Conservation (phyloP, 2,329 filamentous ascomycete species). For the Alternaria atra region DNA sequence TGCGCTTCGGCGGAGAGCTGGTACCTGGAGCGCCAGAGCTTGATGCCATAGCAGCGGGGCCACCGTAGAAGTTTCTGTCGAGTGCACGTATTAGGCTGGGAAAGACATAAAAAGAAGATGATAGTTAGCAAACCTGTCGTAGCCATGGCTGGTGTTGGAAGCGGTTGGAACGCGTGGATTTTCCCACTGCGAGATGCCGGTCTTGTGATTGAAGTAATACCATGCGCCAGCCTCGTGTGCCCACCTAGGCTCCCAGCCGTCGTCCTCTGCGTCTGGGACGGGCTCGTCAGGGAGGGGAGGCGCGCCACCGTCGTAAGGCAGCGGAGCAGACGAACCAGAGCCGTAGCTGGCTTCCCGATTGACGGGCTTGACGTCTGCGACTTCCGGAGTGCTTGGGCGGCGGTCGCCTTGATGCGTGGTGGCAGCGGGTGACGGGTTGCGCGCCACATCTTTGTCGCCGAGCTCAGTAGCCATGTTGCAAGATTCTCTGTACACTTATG, state of each 20-base stretch:
- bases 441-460: slow-evolving; percentile 19
- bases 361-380: slow-evolving; percentile 12
- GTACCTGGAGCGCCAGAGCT: slow-evolving; percentile 45
- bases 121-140: slow-evolving; percentile 50
- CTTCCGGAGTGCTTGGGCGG: slow-evolving; percentile 15
- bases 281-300: slow-evolving; percentile 61
- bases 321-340: slow-evolving; percentile 26
- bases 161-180: slow-evolving; percentile 76
- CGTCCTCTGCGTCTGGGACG: slow-evolving; percentile 56
- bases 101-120: slow-evolving; percentile 37
- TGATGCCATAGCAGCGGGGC: slow-evolving; percentile 41
- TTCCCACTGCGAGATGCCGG: slow-evolving; percentile 78
- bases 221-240: slow-evolving; percentile 73
- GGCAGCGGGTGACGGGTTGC: slow-evolving; percentile 22
- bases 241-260: slow-evolving; percentile 85
- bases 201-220: slow-evolving; percentile 88
- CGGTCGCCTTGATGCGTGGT: slow-evolving; percentile 16
- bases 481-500: slow-evolving; percentile 18
- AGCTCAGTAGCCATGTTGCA: slow-evolving; percentile 24
- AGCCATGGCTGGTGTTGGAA: slow-evolving; percentile 12
- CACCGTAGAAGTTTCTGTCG: slow-evolving; percentile 33
- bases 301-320: slow-evolving; percentile 40
- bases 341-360: slow-evolving; percentile 21
- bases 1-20: slow-evolving; percentile 47
- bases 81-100: slow-evolving; percentile 43